Conservation (phyloP, 352 stramenopile species). For the Phytophthora palmivora region DNA sequence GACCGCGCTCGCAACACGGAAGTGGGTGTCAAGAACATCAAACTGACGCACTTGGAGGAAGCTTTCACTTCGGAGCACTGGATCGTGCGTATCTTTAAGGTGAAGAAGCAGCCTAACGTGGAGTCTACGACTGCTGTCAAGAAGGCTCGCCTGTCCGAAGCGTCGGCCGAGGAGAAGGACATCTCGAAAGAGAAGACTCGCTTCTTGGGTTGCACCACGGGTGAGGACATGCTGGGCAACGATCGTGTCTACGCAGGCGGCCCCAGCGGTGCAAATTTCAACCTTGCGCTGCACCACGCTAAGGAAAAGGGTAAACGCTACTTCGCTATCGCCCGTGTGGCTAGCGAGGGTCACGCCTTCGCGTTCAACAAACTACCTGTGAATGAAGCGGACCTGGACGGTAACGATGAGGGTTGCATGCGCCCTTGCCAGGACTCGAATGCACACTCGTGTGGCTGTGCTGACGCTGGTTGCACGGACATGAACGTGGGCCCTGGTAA, state of each 20-base stretch:
- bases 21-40: constrained; percentile 92
- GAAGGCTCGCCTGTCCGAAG: constrained; percentile 64
- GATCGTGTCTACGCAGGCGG: constrained; percentile 91
- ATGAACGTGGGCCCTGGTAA: constrained; percentile 66
- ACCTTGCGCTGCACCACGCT: constrained; percentile 88
- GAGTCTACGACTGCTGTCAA: constrained; percentile 74
- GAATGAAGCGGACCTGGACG: constrained; percentile 69
- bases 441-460: constrained; percentile 85
- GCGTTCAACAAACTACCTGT: constrained; percentile 89
- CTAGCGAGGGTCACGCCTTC: constrained; percentile 87
- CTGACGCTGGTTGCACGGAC: constrained; percentile 81
- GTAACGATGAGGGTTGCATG: constrained; percentile 83
- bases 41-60: constrained; percentile 92
- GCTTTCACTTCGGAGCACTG: constrained; percentile 96
- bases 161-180: constrained; percentile 53
- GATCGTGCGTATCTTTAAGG: constrained; percentile 95
- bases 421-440: constrained; percentile 80
- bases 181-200: constrained; percentile 79
- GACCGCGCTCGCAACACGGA: constrained; percentile 89
- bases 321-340: constrained; percentile 86
- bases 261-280: constrained; percentile 90
- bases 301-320: constrained; percentile 87
- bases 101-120: constrained; percentile 91
- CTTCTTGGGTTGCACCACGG: constrained; percentile 86
- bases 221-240: constrained; percentile 84